phyloP scores from a whole-genome alignment of 257 asterid genomes.

The Solanum okadae region DNA sequence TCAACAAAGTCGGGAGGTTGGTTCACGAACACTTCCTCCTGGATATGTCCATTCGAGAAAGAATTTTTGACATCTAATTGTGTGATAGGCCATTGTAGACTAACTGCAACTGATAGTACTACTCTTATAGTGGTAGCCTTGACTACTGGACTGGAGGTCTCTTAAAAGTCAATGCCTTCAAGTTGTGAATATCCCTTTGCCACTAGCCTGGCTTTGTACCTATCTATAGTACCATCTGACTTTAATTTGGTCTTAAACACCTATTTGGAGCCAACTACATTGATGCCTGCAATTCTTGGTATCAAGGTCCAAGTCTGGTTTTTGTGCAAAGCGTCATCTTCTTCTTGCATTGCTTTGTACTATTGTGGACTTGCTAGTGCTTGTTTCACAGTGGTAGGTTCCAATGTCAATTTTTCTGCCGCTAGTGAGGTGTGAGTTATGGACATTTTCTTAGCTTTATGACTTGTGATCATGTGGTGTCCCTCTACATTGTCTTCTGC shows the following conservation, averaged over 20 bases:
- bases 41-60: neutral
- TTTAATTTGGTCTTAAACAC: neutral
- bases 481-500: neutral
- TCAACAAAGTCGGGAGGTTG: neutral
- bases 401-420: neutral
- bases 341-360: neutral
- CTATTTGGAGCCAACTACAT: neutral
- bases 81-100: neutral
- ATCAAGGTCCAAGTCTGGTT: neutral
- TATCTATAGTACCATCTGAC: neutral
- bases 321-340: neutral
- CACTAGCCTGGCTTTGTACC: neutral
- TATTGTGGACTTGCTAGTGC: neutral
- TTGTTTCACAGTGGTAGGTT: neutral
- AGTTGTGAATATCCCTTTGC: neutral
- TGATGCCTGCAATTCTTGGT: neutral
- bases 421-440: neutral
- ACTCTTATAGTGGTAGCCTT: neutral
- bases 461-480: neutral
- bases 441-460: neutral
- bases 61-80: neutral
- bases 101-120: neutral
- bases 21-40: neutral
- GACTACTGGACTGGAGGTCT: neutral
- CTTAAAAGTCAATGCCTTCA: neutral